phyloP scores from a whole-genome alignment of 805 yeast species.

The Saitoella complicata region DNA sequence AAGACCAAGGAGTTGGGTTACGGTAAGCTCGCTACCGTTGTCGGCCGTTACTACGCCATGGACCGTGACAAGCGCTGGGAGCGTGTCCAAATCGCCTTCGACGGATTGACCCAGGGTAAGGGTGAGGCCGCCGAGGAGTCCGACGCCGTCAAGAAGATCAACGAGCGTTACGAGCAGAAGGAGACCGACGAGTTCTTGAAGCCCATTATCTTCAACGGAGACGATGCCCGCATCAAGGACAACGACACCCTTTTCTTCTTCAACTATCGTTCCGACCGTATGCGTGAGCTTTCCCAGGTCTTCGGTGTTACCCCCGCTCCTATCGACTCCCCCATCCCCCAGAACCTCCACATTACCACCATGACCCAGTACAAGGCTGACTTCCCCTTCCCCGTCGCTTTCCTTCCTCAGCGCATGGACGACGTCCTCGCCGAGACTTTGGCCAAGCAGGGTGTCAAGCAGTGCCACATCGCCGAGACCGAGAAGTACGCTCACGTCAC shows the following conservation, averaged over 20 bases:
- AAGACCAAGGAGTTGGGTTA: constrained; percentile 13
- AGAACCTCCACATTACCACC: constrained; percentile 12
- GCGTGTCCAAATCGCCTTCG: constrained; percentile 13
- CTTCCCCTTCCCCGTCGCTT: constrained; percentile 13
- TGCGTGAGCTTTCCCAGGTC: constrained; percentile 15
- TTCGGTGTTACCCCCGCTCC: constrained; percentile 16
- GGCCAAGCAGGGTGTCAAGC: constrained; percentile 12
- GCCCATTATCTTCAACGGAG: constrained; percentile 12
- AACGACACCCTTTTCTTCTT: constrained; percentile 13
- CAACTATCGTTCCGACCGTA: constrained; percentile 16
- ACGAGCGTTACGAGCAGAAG: constrained; percentile 11
- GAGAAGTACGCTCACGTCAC: constrained; percentile 16
- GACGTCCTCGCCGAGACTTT: constrained; percentile 16
- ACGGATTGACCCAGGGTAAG: constrained; percentile 9
- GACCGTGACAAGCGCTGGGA: constrained; percentile 16
- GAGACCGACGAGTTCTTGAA: constrained; percentile 14
- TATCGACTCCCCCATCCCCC: constrained; percentile 12
- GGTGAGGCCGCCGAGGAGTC: constrained; percentile 8
- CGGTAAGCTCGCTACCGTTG: constrained; percentile 14
- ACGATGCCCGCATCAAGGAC: constrained; percentile 12
- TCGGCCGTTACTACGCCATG: constrained; percentile 15
- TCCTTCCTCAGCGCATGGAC: constrained; percentile 15
- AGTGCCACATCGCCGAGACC: constrained; percentile 14
- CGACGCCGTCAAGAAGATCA: constrained; percentile 8
- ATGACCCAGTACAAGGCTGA: constrained; percentile 16